Evolutionary conservation across 2,329 filamentous ascomycete species (phyloP), one percentile per base, ranked within the genome.

Genomic region (Colletotrichum tamarilloi): DNA sequence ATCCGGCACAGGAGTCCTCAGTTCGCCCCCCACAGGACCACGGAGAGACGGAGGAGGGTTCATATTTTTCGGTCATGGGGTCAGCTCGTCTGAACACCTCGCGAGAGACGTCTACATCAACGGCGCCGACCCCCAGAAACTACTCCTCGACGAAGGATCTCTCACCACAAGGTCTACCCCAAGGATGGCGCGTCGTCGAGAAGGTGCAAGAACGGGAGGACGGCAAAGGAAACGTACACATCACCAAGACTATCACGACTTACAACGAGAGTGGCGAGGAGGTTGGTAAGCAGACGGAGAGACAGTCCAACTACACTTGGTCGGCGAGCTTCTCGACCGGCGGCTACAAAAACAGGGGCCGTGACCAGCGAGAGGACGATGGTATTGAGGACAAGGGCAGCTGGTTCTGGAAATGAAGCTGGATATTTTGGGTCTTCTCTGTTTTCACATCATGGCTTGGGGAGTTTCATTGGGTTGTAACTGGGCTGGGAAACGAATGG

Each of bases 391-490:
- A 72, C 8, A 72, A 67, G 72, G 32, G 72, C 16, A 72, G 58
- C 30, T 74, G 72, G 68, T 74, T 74, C 22, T 72, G 72, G 72
- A 74, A 74, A 60, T 74, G 63, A 74, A 59, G n/a, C 28, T 55
- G 30, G 28, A 26, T 16, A 53, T 53, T 35, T 22, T 53, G 12
- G 30, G 11, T 16, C 28, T 30, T 24, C 2, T 67, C 5, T 46
- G 42, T 42, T 26, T 32, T 62, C 14, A 24, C 26, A 26, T 56
- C 12, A 49, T 42, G 16, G 24, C 12, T 57, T 55, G 11, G 8
- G 24, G 24, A 19, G 55, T 57, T 57, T 55, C 24, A 24, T 63
- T 26, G 16, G 49, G 22, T 28, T 30, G 24, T n/a, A 6, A n/a
- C 19, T 28, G 11, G 5, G 19, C n/a, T n/a, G 42, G 42, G 19